Conservation (phyloP, 2,329 filamentous ascomycete species). For the Fusarium hainanense region DNA sequence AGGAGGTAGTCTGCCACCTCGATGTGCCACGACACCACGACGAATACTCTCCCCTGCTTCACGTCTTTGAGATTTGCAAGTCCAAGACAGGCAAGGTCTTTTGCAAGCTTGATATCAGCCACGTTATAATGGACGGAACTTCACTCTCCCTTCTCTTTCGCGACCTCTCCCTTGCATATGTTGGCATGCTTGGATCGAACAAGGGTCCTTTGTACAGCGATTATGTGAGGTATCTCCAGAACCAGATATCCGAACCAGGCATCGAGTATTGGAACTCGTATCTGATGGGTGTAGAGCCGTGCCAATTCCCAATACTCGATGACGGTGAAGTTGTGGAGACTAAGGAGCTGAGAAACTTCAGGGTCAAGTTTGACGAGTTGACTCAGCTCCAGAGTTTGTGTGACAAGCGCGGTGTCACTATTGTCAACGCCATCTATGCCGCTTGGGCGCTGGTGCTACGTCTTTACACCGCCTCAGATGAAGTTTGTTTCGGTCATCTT, state of each 20-base stretch:
- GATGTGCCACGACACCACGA: constrained; percentile 12
- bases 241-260: constrained; percentile 1
- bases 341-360: constrained; percentile 31
- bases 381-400: constrained; percentile 18
- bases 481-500: constrained; percentile 66
- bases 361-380: constrained; percentile 34
- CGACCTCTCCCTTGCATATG: constrained; percentile 32
- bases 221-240: constrained; percentile 27
- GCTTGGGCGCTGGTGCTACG: constrained; percentile 38
- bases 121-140: constrained; percentile 39
- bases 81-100: constrained; percentile 40
- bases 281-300: constrained; percentile 28
- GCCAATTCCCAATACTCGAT: constrained; percentile 33
- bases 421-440: constrained; percentile 37
- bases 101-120: constrained; percentile 39
- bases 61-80: constrained; percentile 35
- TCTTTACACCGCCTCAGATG: constrained; percentile 56
- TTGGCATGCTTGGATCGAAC: not conserved
- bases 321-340: constrained; percentile 13
- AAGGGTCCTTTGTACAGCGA: constrained; percentile 34
- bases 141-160: constrained; percentile 39
- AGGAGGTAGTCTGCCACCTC: constrained; percentile 13
- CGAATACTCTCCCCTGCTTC: constrained; percentile 9
- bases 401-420: constrained; percentile 20
- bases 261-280: constrained; percentile 36